phyloP scores from a whole-genome alignment of 805 yeast genomes.

The Metschnikowia gelsemii region DNA sequence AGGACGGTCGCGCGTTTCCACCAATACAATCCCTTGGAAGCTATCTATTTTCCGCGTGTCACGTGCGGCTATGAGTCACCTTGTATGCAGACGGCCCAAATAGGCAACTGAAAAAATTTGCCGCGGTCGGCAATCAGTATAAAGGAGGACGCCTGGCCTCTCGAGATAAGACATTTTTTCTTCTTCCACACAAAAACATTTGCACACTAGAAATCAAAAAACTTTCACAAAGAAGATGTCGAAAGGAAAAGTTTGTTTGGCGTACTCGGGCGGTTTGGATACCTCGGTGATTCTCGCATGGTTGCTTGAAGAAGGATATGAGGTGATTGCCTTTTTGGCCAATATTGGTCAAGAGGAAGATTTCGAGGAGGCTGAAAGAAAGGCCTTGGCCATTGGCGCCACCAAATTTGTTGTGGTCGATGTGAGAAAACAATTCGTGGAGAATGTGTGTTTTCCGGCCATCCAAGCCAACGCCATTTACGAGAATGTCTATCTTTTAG shows the following conservation, averaged over 20 bases:
- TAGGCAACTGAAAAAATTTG: slow-evolving; percentile 18
- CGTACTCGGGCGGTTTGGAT: slow-evolving; percentile 98
- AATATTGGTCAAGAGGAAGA: slow-evolving; percentile 99
- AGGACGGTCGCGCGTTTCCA: too few species aligned
- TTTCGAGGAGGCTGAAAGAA: slow-evolving; percentile 93
- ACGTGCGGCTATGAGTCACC: slow-evolving; percentile 16
- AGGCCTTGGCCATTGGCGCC: slow-evolving; percentile 96
- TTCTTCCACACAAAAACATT: slow-evolving; percentile 6
- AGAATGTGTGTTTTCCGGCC: slow-evolving; percentile 92
- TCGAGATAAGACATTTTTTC: slow-evolving; percentile 3
- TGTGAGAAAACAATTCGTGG: slow-evolving; percentile 92
- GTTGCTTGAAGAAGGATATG: slow-evolving; percentile 97
- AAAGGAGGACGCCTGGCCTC: slow-evolving; percentile 16
- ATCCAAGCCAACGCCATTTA: slow-evolving; percentile 96
- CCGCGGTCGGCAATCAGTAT: slow-evolving; percentile 26
- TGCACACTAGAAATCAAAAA: background rate
- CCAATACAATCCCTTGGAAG: background rate
- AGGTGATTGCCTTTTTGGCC: slow-evolving; percentile 97
- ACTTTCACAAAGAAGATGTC: slow-evolving; percentile 53
- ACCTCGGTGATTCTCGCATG: slow-evolving; percentile 97
- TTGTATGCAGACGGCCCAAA: slow-evolving; percentile 16
- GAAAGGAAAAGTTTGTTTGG: slow-evolving; percentile 98
- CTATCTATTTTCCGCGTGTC: background rate
- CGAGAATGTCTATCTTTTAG: slow-evolving; percentile 94
- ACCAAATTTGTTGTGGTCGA: slow-evolving; percentile 92